Percentiles rank a stretch among this genome's conserved stretches.
These are phyloP conservation scores for Populus alba DNA, from an alignment of 345 rosid species.

Conservation along the genomic window DNA sequence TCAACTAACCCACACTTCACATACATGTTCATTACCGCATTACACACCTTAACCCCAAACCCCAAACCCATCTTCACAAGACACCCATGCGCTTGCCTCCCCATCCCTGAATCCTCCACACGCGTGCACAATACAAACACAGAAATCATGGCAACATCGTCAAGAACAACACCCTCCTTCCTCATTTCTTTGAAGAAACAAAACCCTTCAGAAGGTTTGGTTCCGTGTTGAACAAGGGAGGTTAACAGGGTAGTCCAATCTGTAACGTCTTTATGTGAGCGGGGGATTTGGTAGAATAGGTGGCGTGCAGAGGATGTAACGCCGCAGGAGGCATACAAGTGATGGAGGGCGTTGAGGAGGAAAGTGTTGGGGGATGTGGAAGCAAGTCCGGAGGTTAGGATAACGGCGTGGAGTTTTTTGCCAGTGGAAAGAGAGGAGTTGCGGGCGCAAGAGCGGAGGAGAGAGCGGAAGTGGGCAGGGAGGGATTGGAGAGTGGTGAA, in stretches of 20 bases:
- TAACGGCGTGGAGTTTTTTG: slow-evolving; percentile 55
- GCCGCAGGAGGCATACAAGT: slow-evolving; percentile 47
- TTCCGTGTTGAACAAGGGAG: slow-evolving; percentile 38
- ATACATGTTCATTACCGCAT: slow-evolving; percentile 70
- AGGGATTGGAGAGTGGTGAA: slow-evolving; percentile 11
- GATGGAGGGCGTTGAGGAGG: slow-evolving; percentile 58
- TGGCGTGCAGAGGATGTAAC: slow-evolving; percentile 40
- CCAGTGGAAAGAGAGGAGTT: slow-evolving; percentile 44
- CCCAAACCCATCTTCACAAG: slow-evolving; percentile 52
- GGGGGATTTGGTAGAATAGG: slow-evolving; percentile 72
- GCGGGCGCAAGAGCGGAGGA: slow-evolving; percentile 53
- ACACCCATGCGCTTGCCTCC: slow-evolving; percentile 59
- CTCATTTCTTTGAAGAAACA: slow-evolving; percentile 48
- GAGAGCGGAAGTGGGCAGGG: slow-evolving; percentile 41
- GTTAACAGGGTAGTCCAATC: slow-evolving; percentile 72
- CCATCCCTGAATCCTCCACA: slow-evolving; percentile 45
- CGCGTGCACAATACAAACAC: slow-evolving; percentile 51
- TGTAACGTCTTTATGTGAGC: slow-evolving; percentile 47
- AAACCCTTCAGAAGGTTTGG: slow-evolving; percentile 29
- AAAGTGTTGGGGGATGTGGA: slow-evolving; percentile 34
- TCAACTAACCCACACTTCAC: slow-evolving; percentile 55
- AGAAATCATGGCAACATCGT: slow-evolving; percentile 58
- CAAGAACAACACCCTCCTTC: slow-evolving; percentile 36
- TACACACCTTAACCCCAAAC: slow-evolving; percentile 41
- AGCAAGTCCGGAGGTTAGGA: slow-evolving; percentile 47